These are phyloP conservation scores for Misopates orontium DNA, from an alignment of 257 asterid genomes.

Conservation along the genomic window DNA sequence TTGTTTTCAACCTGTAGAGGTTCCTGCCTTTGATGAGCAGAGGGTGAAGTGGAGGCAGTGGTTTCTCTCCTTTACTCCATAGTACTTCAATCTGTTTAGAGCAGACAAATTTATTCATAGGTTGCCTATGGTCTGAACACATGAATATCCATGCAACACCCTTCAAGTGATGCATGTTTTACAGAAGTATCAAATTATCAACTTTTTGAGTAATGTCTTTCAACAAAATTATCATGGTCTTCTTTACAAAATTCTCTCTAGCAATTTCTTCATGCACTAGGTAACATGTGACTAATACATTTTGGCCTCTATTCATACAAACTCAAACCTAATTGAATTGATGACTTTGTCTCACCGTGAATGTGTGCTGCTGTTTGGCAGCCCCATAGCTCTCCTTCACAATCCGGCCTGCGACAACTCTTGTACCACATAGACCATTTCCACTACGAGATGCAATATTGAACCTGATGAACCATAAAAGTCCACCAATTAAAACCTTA, in stretches of 20 bases:
- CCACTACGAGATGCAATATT: conserved; percentile 75
- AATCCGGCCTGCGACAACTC: conserved; percentile 77
- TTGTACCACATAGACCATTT: conserved; percentile 69
- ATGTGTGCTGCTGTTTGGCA: conserved; percentile 94
- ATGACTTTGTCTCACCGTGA: conserved; percentile 52
- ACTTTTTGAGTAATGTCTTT: background rate
- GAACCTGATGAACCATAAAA: conserved; percentile 55
- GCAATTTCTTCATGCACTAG: background rate
- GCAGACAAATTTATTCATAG: background rate
- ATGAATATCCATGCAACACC: background rate
- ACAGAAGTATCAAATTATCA: too few relatives aligned
- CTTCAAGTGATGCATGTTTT: background rate
- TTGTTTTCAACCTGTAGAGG: conserved; percentile 73
- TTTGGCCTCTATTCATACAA: background rate
- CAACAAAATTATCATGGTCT: background rate
- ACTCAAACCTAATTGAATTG: background rate
- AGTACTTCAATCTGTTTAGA: conserved; percentile 77
- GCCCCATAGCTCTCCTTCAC: conserved; percentile 95
- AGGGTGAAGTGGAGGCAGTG: conserved; percentile 84
- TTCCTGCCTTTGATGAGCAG: conserved; percentile 90
- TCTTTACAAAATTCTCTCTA: background rate
- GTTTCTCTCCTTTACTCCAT: conserved; percentile 89
- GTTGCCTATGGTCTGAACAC: background rate
- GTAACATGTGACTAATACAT: conserved; percentile 3
- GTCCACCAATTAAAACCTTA: conserved; percentile 3